Percentiles rank a stretch among this genome's conserved stretches.
phyloP scores from a whole-genome alignment of 768 basidiomycete genomes.

The Antrodiella citrinella region DNA sequence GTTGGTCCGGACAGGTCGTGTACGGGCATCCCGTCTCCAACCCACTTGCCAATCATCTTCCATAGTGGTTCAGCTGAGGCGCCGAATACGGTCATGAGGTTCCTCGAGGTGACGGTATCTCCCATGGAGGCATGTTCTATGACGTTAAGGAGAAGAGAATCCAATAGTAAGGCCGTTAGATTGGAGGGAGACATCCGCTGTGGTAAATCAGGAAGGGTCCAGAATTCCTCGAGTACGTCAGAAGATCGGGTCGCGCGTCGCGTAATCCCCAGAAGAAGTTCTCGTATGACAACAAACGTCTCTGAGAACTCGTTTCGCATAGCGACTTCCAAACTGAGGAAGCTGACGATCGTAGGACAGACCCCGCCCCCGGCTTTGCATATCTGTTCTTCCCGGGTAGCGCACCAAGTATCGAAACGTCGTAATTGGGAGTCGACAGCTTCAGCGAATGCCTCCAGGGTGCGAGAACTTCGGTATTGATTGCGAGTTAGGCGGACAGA shows the following conservation, averaged over 20 bases:
- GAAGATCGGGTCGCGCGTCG: conserved; percentile 17
- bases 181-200: conserved; percentile 39
- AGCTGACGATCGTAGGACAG: conserved; percentile 47
- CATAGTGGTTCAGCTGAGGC: conserved; percentile 63
- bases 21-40: conserved; percentile 62
- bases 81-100: conserved; percentile 55
- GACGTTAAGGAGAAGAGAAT: conserved; percentile 48
- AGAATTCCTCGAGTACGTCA: conserved; percentile 25
- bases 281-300: conserved; percentile 50
- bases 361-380: conserved; percentile 48
- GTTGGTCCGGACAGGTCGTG: conserved; percentile 11
- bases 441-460: conserved; percentile 78
- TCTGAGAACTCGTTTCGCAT: conserved; percentile 47
- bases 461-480: conserved; percentile 33
- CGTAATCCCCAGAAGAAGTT: conserved; percentile 33
- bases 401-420: conserved; percentile 62
- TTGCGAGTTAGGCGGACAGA: conserved; percentile 5
- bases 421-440: conserved; percentile 57
- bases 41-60: conserved; percentile 65
- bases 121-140: conserved; percentile 55
- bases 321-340: conserved; percentile 56
- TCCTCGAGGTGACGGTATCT: conserved; percentile 44
- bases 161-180: conserved; percentile 51
- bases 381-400: conserved; percentile 57
- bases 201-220: conserved; percentile 33